phyloP scores from a whole-genome alignment of 1,284 basidiomycete genomes.

The Meira nashicola region DNA sequence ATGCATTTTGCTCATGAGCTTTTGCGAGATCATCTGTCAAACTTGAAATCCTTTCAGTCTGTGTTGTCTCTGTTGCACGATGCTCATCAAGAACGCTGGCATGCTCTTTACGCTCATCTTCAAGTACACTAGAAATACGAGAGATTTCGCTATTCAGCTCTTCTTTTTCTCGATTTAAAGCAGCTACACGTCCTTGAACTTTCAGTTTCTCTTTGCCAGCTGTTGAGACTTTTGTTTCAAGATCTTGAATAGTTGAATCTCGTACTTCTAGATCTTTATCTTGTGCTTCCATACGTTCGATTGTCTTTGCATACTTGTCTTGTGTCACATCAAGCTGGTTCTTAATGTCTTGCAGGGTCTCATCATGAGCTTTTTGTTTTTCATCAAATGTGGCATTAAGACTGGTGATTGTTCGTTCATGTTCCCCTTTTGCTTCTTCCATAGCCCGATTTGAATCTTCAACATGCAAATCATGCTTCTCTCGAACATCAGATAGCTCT shows the following conservation, averaged over 20 bases:
- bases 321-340: background rate
- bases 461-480: too few species aligned
- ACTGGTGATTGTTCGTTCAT: too few species aligned
- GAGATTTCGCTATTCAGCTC: background rate
- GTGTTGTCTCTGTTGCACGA: background rate
- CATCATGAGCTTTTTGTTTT: background rate
- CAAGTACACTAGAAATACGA: too few species aligned
- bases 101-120: background rate
- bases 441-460: too few species aligned
- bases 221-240: too few species aligned
- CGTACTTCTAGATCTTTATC: background rate
- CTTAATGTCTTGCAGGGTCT: background rate
- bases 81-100: background rate
- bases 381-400: background rate
- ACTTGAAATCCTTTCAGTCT: conserved; percentile 11
- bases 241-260: too few species aligned
- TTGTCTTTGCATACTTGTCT: background rate
- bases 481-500: too few species aligned
- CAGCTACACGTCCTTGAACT: too few species aligned
- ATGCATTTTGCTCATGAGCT: conserved; percentile 12
- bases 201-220: too few species aligned
- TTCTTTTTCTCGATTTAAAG: background rate
- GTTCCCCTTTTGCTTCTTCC: too few species aligned
- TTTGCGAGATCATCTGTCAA: conserved; percentile 18
- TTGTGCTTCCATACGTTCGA: conserved; percentile 6